Conservation (phyloP, 2,329 filamentous ascomycete genomes). For the Nigrospora sphaerica region DNA sequence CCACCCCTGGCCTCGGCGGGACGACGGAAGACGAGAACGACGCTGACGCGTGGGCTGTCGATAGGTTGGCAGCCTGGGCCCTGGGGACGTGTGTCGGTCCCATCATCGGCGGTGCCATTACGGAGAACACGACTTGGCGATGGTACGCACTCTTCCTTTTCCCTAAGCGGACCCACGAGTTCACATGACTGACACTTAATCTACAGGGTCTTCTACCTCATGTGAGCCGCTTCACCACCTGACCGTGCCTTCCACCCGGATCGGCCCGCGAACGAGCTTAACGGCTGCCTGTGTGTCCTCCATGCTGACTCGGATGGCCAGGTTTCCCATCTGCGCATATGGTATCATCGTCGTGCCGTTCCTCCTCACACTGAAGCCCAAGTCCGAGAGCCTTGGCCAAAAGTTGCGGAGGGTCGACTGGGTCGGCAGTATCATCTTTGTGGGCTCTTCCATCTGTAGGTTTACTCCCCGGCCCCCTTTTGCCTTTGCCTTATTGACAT, state of each 20-base stretch:
- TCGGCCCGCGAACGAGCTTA: too few relatives aligned
- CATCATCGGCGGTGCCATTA: constrained; percentile 28
- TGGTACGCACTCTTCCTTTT: not conserved
- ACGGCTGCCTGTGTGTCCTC: too few relatives aligned
- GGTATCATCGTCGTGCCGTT: constrained; percentile 30
- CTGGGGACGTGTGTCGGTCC: constrained; percentile 33
- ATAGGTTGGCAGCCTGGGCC: constrained; percentile 26
- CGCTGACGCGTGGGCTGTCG: not conserved
- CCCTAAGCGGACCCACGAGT: constrained; percentile 18
- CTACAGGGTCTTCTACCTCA: constrained; percentile 32
- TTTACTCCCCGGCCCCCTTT: not conserved
- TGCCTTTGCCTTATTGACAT: not conserved
- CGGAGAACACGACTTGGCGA: constrained; percentile 28
- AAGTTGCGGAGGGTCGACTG: constrained; percentile 36
- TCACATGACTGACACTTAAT: too few relatives aligned
- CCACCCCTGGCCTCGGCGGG: not conserved
- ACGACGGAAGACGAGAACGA: not conserved
- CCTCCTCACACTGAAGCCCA: constrained; percentile 31
- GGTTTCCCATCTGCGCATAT: constrained; percentile 34
- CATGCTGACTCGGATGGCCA: constrained; percentile 14
- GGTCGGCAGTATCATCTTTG: constrained; percentile 37
- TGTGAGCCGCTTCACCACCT: not conserved
- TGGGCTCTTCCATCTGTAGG: constrained; percentile 25
- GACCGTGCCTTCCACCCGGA: too few relatives aligned
- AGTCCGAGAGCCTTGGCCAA: constrained; percentile 19